Conservation (phyloP, 768 basidiomycete genomes). For the Trametes punicea region DNA sequence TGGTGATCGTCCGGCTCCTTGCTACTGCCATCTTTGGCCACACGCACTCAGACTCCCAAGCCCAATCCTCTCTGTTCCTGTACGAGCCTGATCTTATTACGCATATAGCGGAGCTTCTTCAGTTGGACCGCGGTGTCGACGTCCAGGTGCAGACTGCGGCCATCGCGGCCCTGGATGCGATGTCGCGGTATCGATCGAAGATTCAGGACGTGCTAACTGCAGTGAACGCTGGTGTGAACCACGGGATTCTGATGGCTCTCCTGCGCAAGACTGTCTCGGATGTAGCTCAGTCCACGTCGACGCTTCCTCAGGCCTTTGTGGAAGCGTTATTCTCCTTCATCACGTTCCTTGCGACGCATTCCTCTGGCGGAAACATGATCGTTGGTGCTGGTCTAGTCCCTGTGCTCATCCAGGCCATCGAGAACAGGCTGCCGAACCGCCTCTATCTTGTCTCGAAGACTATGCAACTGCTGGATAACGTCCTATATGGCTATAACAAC, state of each 20-base stretch:
- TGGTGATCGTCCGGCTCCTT: slow-evolving; percentile 76
- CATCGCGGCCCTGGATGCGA: slow-evolving; percentile 85
- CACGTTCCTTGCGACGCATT: slow-evolving; percentile 80
- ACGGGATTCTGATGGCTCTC: slow-evolving; percentile 89
- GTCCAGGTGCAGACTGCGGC: slow-evolving; percentile 78
- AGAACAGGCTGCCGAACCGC: slow-evolving; percentile 66
- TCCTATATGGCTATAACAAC: slow-evolving; percentile 84
- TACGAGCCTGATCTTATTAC: slow-evolving; percentile 92
- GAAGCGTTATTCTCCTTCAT: slow-evolving; percentile 87
- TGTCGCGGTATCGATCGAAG: slow-evolving; percentile 79
- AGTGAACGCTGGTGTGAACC: slow-evolving; percentile 93
- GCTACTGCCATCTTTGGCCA: slow-evolving; percentile 91
- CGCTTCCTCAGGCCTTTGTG: slow-evolving; percentile 67
- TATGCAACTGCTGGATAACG: slow-evolving; percentile 88
- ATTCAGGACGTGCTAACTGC: slow-evolving; percentile 85
- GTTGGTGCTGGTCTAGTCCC: slow-evolving; percentile 92
- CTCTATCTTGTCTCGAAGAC: slow-evolving; percentile 82
- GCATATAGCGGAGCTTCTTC: slow-evolving; percentile 86
- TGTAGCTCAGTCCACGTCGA: slow-evolving; percentile 62
- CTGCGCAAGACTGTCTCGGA: slow-evolving; percentile 79
- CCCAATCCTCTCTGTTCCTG: slow-evolving; percentile 79
- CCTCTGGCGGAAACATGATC: slow-evolving; percentile 88
- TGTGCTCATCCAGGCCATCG: slow-evolving; percentile 83
- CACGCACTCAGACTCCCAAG: slow-evolving; percentile 76
- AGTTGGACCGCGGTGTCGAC: slow-evolving; percentile 71